These are phyloP conservation scores for Podosphaera aphanis DNA, from an alignment of 2,329 filamentous ascomycete species.

Conservation along the genomic window DNA sequence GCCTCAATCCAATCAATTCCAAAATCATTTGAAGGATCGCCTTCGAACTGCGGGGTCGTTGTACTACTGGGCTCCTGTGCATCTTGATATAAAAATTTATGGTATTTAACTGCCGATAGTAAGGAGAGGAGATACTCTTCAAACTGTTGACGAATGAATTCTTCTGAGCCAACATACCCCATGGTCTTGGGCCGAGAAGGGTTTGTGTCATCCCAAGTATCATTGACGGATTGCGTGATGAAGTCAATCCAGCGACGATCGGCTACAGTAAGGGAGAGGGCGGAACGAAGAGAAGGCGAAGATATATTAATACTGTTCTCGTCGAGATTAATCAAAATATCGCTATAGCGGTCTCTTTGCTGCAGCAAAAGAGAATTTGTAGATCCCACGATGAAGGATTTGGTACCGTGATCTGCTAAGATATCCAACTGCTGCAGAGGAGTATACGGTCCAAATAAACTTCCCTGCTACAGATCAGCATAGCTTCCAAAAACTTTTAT, in stretches of 20 bases:
- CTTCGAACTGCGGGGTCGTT: conserved; percentile 44
- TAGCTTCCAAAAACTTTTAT: background rate
- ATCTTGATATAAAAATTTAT: conserved; percentile 36
- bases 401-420: conserved; percentile 78
- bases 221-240: conserved; percentile 74
- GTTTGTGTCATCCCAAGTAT: conserved; percentile 89
- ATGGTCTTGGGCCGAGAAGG: conserved; percentile 79
- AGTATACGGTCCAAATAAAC: conserved; percentile 88
- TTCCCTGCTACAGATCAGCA: conserved; percentile 32
- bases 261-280: conserved; percentile 57
- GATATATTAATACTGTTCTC: conserved; percentile 68
- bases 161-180: conserved; percentile 85
- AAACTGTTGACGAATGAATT: conserved; percentile 91
- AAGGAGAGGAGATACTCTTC: conserved; percentile 87
- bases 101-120: conserved; percentile 74
- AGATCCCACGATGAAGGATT: conserved; percentile 91
- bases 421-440: conserved; percentile 88
- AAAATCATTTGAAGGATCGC: conserved; percentile 70
- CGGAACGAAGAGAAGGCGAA: conserved; percentile 51
- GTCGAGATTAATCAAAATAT: conserved; percentile 89
- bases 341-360: conserved; percentile 86
- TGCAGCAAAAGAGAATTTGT: conserved; percentile 87
- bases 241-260: conserved; percentile 95
- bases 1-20: conserved; percentile 63
- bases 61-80: conserved; percentile 33